Evolutionary conservation across 164 flowering plant genomes (phyloP), one percentile per base, ranked within the genome.

Genomic region (Sextonia rubra): DNA sequence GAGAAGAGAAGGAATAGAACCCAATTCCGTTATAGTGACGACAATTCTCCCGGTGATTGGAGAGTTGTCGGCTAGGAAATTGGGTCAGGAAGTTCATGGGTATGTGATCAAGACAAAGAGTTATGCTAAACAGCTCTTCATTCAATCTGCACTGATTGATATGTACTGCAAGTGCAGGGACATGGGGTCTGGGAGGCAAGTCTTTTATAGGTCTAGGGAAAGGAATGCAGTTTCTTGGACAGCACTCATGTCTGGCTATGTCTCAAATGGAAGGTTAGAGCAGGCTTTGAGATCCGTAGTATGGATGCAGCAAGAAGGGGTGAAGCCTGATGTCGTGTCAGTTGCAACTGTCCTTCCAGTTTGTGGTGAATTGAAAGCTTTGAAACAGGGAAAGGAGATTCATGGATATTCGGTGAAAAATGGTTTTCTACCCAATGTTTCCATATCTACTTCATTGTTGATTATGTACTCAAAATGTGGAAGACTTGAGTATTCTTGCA

Each of bases 231-330:
- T 91, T 78, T 86, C 88, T 55, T 94, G 98, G 98, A 94, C 98
- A 12, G 93, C 97, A 47, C 75, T 94, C 71, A 80, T 92, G 74
- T 91, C 98, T 0, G 98, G 97, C 55, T 91, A 94, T 71, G 85
- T 70, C 44, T 80, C 87, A 9, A 89, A 87, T 80, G 97, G 94
- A 63, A 85, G 86, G 77, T 90, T 82, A 4, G 89, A 87, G 8
- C 93, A 89, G 81, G 97, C 98, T n/a, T 60, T 92, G 80, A 85
- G 93, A 71, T 85, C 92, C 9, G 69, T 92, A 4, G 72, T 71
- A 49, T 94, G 98, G 97, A 94, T 94, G 98, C 98, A 91, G 73
- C 93, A 90, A 73, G 98, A 94, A 84, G 93, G 97, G 26, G 82
- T 86, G 66, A 88, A 78, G 83, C 98, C 98, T 60, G 98, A 92